Evolutionary conservation across 108 stramenopile species (phyloP).

Genomic region (Cyclotella atomus): DNA sequence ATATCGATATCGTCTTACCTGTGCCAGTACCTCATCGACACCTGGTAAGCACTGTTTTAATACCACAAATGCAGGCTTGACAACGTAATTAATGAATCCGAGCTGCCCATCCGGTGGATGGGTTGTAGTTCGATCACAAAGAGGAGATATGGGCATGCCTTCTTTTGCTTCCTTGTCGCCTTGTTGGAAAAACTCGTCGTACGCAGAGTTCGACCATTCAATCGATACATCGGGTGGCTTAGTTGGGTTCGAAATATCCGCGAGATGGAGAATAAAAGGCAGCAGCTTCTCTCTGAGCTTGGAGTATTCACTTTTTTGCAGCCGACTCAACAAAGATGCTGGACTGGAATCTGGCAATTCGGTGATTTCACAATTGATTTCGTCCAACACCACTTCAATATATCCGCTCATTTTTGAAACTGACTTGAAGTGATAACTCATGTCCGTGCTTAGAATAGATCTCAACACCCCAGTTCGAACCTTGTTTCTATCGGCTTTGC

Average conservation of each 20-base stretch:
- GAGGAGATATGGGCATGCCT: slow-evolving; percentile 53
- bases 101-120: slow-evolving; percentile 43
- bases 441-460: slow-evolving; percentile 28
- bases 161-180: slow-evolving; percentile 62
- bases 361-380: neutral
- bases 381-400: neutral
- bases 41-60: slow-evolving; percentile 29
- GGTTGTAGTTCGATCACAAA: slow-evolving; percentile 57
- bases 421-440: slow-evolving; percentile 47
- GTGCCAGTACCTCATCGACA: slow-evolving; percentile 24
- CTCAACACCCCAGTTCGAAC: slow-evolving; percentile 5
- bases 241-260: slow-evolving; percentile 74
- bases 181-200: slow-evolving; percentile 77
- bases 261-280: slow-evolving; percentile 58
- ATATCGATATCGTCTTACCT: slow-evolving; percentile 9
- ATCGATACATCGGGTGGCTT: slow-evolving; percentile 52
- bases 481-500: slow-evolving; percentile 6
- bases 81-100: slow-evolving; percentile 69
- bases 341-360: neutral
- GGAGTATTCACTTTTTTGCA: slow-evolving; percentile 2
- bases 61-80: slow-evolving; percentile 57
- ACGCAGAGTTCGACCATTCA: slow-evolving; percentile 58
- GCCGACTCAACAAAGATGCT: neutral
- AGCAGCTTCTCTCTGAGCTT: slow-evolving; percentile 34
- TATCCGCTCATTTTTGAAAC: slow-evolving; percentile 37